Percentiles rank a stretch among this genome's conserved stretches.
Evolutionary conservation across 768 basidiomycete genomes (phyloP).

Genomic region (Amanita pallidorosea): DNA sequence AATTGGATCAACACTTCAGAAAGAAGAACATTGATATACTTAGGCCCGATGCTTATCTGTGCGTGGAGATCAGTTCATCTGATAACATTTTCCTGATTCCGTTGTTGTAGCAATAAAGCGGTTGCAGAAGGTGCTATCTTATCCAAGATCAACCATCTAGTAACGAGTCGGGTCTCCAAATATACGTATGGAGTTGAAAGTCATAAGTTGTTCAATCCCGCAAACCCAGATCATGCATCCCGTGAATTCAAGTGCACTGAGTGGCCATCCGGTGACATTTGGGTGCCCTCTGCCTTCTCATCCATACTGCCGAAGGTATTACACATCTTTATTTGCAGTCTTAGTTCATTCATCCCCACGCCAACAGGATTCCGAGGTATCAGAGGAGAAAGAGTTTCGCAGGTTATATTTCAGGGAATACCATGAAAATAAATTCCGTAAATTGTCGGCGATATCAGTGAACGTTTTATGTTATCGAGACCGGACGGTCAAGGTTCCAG

Average conservation of each 20-base stretch:
- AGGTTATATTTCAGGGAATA: conserved; percentile 3
- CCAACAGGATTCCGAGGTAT: conserved; percentile 13
- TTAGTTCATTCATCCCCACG: neutral
- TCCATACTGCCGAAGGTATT: conserved; percentile 7
- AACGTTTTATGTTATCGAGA: conserved; percentile 13
- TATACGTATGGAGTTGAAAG: conserved; percentile 9
- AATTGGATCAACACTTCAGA: conserved; percentile 25
- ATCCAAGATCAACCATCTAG: conserved; percentile 14
- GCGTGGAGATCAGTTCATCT: conserved; percentile 11
- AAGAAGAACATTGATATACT: conserved; percentile 22
- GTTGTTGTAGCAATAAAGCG: conserved; percentile 13
- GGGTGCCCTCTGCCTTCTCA: conserved; percentile 6
- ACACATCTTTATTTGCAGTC: neutral
- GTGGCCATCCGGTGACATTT: neutral
- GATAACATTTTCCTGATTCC: neutral
- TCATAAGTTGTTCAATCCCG: conserved; percentile 4
- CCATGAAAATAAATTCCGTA: conserved; percentile 7
- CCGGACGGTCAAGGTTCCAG: conserved; percentile 7
- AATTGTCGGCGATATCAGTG: conserved; percentile 5
- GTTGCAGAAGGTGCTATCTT: conserved; percentile 16
- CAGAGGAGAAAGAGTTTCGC: conserved; percentile 14
- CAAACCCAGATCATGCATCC: conserved; percentile 6
- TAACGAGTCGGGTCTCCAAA: conserved; percentile 8
- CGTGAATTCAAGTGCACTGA: neutral
- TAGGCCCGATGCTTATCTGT: conserved; percentile 37